Base-by-base conservation (phyloP, 192 early-diverging fungal genomes). In the Dimargaris xerosporica region DNA sequence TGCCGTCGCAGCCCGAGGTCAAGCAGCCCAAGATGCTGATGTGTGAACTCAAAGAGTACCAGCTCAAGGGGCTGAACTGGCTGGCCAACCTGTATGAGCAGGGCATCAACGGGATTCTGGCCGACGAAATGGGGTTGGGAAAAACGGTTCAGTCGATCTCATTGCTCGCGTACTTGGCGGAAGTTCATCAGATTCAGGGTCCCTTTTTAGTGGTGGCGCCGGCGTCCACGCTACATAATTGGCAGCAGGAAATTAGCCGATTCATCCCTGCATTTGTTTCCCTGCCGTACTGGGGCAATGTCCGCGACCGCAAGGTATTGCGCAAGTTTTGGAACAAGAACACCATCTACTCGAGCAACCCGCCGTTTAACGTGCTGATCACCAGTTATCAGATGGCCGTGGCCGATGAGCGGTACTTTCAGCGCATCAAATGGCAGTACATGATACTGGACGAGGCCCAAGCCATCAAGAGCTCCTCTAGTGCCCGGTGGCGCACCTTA, bases 381-480 rank as follows among this genome's bases (percentile, higher is more conserved):
- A 95, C 93, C 5, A 86, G 83, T 44, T 95, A 95, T 67, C 89
- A 93, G 70, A 66, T 93, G 61, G 82, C 86, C 6, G 80, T 91
- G 19, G 75, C 83, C n/a, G 93, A 95, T 61, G 82, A 87, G 54
- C 77, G 76, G 44, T 85, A 91, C 64, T 82, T 95, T 51, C 79
- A 83, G 59, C 75, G 89, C 26, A 83, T 90, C 59, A 86, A 87
- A 71, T 95, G 93, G 93, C 89, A 92, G 76, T 95, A 95, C 65
- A 91, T 95, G 89, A 80, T 95, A 34, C 75, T 95, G 39, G 92
- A 95, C 69, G 92, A 95, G 72, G 92, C 92, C 9, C 92, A 95
- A 69, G 87, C 88, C 7, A 95, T 95, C 73, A 95, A 95, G 71
- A 88, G 83, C 65, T 92, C 88, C n/a, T 73, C 85, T 9, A 78